phyloP scores from a whole-genome alignment of 2,329 filamentous ascomycete genomes.

The Microthyrium microscopicum region DNA sequence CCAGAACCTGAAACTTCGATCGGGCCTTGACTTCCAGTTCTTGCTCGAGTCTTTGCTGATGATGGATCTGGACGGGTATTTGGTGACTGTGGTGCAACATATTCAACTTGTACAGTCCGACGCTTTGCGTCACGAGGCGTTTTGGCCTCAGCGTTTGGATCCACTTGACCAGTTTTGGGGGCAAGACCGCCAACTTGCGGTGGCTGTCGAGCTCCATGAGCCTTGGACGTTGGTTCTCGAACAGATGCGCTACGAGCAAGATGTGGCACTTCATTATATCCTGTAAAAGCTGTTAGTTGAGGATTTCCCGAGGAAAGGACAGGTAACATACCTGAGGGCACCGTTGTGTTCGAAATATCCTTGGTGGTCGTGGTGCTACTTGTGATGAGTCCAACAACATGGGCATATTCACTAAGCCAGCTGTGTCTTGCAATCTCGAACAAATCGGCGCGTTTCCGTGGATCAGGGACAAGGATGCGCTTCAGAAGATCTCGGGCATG shows the following conservation, averaged over 20 bases:
- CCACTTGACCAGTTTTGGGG: constrained; percentile 59
- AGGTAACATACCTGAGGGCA: constrained; percentile 36
- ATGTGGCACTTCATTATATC: constrained; percentile 41
- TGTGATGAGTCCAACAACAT: constrained; percentile 91
- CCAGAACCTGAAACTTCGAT: constrained; percentile 20
- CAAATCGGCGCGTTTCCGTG: constrained; percentile 81
- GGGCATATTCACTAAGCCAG: constrained; percentile 94
- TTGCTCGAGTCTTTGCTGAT: constrained; percentile 30
- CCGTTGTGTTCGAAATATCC: constrained; percentile 69
- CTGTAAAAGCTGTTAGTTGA: constrained; percentile 14
- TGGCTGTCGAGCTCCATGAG: constrained; percentile 28
- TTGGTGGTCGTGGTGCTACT: constrained; percentile 78
- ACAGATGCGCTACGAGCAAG: constrained; percentile 84
- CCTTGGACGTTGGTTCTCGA: constrained; percentile 58
- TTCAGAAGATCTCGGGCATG: constrained; percentile 86
- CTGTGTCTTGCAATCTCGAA: constrained; percentile 97
- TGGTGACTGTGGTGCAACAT: constrained; percentile 78
- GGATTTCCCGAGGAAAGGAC: neutral
- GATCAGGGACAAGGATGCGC: constrained; percentile 87
- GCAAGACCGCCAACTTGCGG: constrained; percentile 43
- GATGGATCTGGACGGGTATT: constrained; percentile 54
- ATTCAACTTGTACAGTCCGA: constrained; percentile 91
- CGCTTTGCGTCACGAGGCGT: constrained; percentile 77
- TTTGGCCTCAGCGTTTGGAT: constrained; percentile 44
- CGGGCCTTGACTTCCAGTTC: constrained; percentile 38